Evolutionary conservation across 2,329 filamentous ascomycete genomes (phyloP).

Genomic region (Gliomastix tumulicola): DNA sequence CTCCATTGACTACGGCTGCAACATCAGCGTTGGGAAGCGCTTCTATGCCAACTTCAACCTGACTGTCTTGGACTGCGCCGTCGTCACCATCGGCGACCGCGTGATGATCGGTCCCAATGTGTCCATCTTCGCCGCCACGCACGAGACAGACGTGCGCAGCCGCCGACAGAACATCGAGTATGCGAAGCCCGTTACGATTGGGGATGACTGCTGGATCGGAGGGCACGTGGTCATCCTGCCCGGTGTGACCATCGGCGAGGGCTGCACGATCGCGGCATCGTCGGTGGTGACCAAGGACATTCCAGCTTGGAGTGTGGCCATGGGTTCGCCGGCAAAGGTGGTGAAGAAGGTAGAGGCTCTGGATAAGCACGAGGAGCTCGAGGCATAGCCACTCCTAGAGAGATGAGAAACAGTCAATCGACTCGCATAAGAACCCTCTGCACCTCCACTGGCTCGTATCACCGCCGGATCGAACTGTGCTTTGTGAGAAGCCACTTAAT

Average conservation of each 20-base stretch:
- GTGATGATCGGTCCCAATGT: constrained; percentile 69
- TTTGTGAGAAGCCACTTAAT: too few species aligned
- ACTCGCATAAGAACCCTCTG: too few species aligned
- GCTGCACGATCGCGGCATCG: constrained; percentile 41
- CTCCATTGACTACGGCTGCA: constrained; percentile 54
- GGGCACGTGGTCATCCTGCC: constrained; percentile 41
- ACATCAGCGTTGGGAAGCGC: constrained; percentile 46
- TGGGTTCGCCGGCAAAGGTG: constrained; percentile 40
- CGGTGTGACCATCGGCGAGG: constrained; percentile 44
- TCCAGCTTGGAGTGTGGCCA: constrained; percentile 37
- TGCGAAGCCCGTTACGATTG: constrained; percentile 36
- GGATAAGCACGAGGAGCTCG: too few species aligned
- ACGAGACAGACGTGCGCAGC: constrained; percentile 56
- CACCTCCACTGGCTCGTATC: too few species aligned
- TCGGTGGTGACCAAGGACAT: constrained; percentile 43
- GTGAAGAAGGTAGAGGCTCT: constrained; percentile 37
- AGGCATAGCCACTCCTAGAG: too few species aligned
- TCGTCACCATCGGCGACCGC: constrained; percentile 62
- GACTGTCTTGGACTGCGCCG: constrained; percentile 65
- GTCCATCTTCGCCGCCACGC: constrained; percentile 62
- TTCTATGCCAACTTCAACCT: constrained; percentile 53
- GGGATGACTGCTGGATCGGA: constrained; percentile 49
- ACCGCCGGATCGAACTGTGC: too few species aligned
- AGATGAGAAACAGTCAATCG: too few species aligned
- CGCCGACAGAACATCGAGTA: constrained; percentile 40